These are phyloP conservation scores for Diphasiastrum complanatum DNA, from an alignment of 83 land plant species.

Conservation along the genomic window DNA sequence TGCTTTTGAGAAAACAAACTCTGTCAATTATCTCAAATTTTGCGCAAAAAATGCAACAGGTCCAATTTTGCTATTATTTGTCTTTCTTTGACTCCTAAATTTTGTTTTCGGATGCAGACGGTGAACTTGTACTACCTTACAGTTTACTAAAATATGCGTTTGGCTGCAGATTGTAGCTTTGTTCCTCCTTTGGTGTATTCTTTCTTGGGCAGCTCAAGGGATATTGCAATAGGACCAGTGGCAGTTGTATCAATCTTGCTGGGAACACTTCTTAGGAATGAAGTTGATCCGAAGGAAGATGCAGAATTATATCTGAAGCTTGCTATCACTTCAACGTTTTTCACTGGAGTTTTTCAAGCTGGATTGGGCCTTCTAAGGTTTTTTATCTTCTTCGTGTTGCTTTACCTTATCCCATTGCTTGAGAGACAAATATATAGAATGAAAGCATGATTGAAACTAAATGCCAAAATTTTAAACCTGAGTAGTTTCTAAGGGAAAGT, in stretches of 20 bases:
- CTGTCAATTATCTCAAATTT: too few relatives aligned
- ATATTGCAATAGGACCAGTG: conserved; percentile 78
- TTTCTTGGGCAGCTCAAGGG: conserved; percentile 68
- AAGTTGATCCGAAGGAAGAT: conserved; percentile 22
- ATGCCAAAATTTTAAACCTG: too few relatives aligned
- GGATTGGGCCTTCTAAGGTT: conserved; percentile 54
- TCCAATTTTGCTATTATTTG: neutral
- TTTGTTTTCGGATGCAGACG: neutral
- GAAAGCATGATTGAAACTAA: too few relatives aligned
- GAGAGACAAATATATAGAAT: too few relatives aligned
- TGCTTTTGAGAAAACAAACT: too few relatives aligned
- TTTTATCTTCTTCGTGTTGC: neutral
- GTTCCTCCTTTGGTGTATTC: conserved; percentile 75
- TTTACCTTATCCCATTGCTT: too few relatives aligned
- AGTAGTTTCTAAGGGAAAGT: too few relatives aligned
- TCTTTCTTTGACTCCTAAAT: neutral
- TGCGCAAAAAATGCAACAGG: too few relatives aligned
- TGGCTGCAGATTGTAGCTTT: conserved; percentile 55
- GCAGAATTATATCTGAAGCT: neutral
- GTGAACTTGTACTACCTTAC: neutral
- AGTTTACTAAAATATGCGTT: neutral
- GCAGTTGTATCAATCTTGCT: conserved; percentile 77
- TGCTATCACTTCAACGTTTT: conserved; percentile 44
- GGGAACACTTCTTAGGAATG: conserved; percentile 44
- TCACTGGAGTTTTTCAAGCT: conserved; percentile 22